These are phyloP conservation scores for Citrus hindsii DNA, from an alignment of 345 rosid genomes.

Conservation along the genomic window DNA sequence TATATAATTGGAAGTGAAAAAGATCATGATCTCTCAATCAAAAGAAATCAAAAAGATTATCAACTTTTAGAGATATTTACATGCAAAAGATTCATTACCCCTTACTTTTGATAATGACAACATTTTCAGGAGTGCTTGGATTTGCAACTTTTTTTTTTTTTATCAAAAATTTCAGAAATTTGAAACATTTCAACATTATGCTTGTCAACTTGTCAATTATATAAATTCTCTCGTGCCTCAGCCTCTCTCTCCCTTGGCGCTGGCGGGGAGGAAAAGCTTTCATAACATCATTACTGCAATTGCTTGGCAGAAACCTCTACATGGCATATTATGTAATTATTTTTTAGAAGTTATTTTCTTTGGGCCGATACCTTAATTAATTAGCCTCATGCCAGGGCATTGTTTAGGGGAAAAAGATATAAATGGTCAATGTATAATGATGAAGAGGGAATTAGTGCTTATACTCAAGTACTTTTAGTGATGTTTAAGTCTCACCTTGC, in stretches of 20 bases:
- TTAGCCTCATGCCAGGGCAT: not conserved
- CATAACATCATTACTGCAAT: not conserved
- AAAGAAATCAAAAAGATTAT: slow-evolving; percentile 33
- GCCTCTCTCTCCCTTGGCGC: slow-evolving; percentile 12
- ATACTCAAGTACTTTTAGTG: slow-evolving; percentile 5
- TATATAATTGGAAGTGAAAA: slow-evolving; percentile 37
- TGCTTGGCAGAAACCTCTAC: not conserved
- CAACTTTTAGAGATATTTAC: slow-evolving; percentile 26
- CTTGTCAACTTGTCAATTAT: slow-evolving; percentile 7
- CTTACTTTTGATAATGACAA: slow-evolving; percentile 10
- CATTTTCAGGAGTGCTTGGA: slow-evolving; percentile 12
- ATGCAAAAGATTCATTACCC: slow-evolving; percentile 12
- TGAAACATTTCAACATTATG: not conserved
- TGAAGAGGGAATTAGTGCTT: slow-evolving; percentile 12
- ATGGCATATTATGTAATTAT: too few relatives aligned
- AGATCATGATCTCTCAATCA: slow-evolving; percentile 50
- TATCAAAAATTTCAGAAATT: slow-evolving; percentile 5
- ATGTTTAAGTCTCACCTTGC: slow-evolving; percentile 5
- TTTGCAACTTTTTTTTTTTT: slow-evolving; percentile 12
- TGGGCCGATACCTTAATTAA: not conserved
- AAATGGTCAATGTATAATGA: slow-evolving; percentile 7
- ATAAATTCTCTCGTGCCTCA: slow-evolving; percentile 1
- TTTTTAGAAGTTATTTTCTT: too few relatives aligned
- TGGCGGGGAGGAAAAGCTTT: slow-evolving; percentile 23
- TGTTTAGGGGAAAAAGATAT: not conserved